Conservation (phyloP, 352 stramenopile species). For the Globisporangium nunn region DNA sequence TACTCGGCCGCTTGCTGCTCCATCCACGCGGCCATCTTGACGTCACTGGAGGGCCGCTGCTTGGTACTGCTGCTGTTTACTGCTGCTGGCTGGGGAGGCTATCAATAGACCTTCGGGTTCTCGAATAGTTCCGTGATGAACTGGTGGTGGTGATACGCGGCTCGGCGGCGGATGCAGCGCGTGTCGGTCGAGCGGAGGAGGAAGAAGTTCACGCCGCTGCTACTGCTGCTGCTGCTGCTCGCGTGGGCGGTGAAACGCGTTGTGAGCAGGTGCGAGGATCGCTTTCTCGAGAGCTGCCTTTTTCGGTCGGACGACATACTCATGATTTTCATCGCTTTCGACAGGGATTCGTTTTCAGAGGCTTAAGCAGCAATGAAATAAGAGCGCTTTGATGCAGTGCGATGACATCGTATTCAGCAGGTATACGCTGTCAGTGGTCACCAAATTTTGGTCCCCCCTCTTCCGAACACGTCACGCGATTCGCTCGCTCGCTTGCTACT, state of each 20-base stretch:
- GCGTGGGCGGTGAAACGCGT: not conserved
- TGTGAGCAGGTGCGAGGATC: not conserved
- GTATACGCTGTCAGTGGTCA: not conserved
- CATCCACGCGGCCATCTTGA: slow-evolving; percentile 44
- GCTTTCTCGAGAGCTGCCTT: not conserved
- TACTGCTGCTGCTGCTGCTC: not conserved
- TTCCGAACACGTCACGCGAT: not conserved
- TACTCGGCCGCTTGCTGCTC: slow-evolving; percentile 84
- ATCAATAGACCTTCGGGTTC: no score
- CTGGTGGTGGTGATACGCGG: no score
- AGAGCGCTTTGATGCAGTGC: not conserved
- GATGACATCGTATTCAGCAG: not conserved
- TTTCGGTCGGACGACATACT: not conserved
- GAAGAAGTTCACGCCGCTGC: no score
- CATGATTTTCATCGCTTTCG: not conserved
- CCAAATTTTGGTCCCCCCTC: not conserved
- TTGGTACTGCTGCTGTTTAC: no score
- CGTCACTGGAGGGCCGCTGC: no score
- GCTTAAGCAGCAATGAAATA: no score
- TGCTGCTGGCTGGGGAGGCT: no score
- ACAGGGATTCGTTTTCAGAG: not conserved
- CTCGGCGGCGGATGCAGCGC: no score
- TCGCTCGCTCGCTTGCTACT: not conserved
- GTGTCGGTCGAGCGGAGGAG: no score
- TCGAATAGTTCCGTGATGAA: no score